phyloP scores from a whole-genome alignment of 495 filamentous ascomycete genomes.

The Podospora didyma region DNA sequence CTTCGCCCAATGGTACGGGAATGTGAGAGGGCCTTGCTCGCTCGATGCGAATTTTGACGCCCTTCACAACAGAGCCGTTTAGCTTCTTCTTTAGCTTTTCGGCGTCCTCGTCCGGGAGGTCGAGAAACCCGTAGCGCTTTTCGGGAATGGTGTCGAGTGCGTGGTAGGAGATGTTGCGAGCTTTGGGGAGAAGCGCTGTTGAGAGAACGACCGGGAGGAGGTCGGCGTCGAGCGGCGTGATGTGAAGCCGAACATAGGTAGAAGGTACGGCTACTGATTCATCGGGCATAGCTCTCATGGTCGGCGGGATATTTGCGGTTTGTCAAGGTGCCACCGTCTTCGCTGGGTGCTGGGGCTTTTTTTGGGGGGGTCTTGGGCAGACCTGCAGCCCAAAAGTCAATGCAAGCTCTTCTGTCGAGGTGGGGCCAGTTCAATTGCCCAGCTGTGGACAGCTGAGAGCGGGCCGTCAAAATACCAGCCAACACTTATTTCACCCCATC shows the following conservation, averaged over 20 bases:
- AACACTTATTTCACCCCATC: too few species aligned
- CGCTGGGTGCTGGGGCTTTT: background rate
- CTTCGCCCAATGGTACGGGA: constrained; percentile 28
- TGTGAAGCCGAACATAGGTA: constrained; percentile 61
- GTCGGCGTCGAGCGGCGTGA: constrained; percentile 73
- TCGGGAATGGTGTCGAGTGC: constrained; percentile 81
- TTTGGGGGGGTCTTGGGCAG: background rate
- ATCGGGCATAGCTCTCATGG: background rate
- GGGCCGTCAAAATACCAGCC: too few species aligned
- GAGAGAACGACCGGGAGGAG: constrained; percentile 67
- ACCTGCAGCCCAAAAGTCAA: too few species aligned
- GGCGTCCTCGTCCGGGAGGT: constrained; percentile 74
- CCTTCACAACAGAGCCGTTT: constrained; percentile 82
- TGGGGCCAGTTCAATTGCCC: background rate
- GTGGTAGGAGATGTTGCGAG: constrained; percentile 79
- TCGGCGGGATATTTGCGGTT: background rate
- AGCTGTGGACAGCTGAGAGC: too few species aligned
- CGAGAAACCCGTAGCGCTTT: constrained; percentile 82
- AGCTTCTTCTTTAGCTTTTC: constrained; percentile 88
- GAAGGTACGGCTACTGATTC: constrained; percentile 2
- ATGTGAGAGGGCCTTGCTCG: constrained; percentile 58
- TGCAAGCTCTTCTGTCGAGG: too few species aligned
- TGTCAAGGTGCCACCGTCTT: too few species aligned
- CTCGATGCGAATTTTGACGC: constrained; percentile 79
- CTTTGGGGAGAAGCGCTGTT: constrained; percentile 58